Evolutionary conservation across 176 grass and related monocot species (phyloP).

Genomic region (Urochloa ruziziensis): DNA sequence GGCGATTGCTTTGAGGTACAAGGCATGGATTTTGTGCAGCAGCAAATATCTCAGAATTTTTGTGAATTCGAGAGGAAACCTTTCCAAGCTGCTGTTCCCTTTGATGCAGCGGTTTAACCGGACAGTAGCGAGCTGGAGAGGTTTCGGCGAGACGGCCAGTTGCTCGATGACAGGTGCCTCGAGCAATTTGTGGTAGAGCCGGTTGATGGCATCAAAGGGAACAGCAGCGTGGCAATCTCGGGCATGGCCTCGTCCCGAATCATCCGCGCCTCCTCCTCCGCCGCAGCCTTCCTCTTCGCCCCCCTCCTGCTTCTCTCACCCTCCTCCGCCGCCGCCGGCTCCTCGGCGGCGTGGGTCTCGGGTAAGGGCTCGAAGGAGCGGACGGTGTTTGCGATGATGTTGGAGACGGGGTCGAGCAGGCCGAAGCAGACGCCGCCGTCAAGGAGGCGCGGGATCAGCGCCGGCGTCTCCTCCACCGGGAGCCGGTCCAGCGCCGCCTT

Average conservation of each 20-base stretch:
- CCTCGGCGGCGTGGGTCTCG: too few relatives aligned
- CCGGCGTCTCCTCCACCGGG: not conserved
- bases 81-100: not conserved
- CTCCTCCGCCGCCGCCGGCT: not conserved
- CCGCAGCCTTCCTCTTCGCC: too few relatives aligned
- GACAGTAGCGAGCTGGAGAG: not conserved
- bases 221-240: not conserved
- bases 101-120: not conserved
- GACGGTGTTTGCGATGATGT: not conserved
- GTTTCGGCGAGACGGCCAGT: not conserved
- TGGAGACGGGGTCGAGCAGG: not conserved
- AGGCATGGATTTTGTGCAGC: not conserved
- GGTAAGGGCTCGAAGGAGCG: not conserved
- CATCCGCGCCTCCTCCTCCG: too few relatives aligned
- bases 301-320: not conserved
- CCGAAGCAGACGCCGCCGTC: not conserved
- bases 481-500: not conserved
- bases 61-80: not conserved
- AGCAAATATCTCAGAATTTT: not conserved
- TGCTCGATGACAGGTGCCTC: not conserved
- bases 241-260: too few relatives aligned
- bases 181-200: not conserved
- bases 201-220: not conserved
- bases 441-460: not conserved
- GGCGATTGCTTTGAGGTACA: not conserved